Base-by-base conservation (phyloP, 768 basidiomycete species). In the Chalciporus chontae region DNA sequence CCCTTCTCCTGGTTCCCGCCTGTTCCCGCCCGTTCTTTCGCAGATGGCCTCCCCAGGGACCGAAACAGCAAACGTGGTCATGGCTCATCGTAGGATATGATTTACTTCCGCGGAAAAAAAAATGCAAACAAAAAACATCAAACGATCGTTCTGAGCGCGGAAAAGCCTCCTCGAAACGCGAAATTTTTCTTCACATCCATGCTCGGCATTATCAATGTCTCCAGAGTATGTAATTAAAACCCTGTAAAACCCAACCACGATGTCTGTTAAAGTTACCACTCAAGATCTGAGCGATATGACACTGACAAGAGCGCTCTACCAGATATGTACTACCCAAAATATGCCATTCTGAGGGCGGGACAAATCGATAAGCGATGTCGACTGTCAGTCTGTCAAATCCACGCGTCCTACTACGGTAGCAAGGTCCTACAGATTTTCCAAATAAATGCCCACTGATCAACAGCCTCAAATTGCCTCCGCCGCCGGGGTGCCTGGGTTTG, bases 41-140 rank as follows among this genome's bases (percentile, higher is more conserved):
- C 44, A 45, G 45, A 47, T 53, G n/a, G n/a, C 31, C 45, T 38
- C 40, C 43, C 54, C 54, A 58, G 52, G 40, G 52, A 44, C 38
- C 18, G 41, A 52, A 44, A 55, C 45, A 50, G 45, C 21, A 45
- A 43, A 48, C 5, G 19, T 21, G 18, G 44, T 43, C 19, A 39
- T 36, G 7, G 15, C 14, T 36, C 34, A 36, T 36, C 34, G 34
- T 36, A 36, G 15, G n/a, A 15, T 2, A 6, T 36, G 34, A n/a
- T 36, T 36, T 36, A 15, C 36, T 45, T 55, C 51, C 61, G 51
- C n/a, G 29, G 37, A 54, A 24, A 23, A 38, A 46, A 26, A 38
- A 46, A 26, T 23, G 19, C 21, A 45, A 45, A 14, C n/a, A 43
- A 31, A 9, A 5, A 32, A 44, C 10, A 21, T 21, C 21, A 21